A percentile compares a stretch with the other conserved stretches of the same genome.
phyloP scores from a whole-genome alignment of 208 protist species.

The Leishmania guyanensis region DNA sequence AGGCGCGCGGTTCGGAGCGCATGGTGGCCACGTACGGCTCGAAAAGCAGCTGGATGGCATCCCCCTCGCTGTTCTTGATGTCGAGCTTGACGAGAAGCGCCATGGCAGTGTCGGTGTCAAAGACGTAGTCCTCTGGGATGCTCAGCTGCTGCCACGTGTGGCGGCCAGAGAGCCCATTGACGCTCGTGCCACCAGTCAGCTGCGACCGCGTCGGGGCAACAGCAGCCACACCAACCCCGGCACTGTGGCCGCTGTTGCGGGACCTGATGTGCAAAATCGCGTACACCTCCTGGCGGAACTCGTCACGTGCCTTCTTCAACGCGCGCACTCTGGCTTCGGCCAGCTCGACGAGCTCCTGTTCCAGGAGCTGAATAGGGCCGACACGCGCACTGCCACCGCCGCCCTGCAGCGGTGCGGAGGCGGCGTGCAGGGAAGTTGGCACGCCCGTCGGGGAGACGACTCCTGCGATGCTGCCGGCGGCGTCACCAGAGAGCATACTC shows the following conservation, averaged over 20 bases:
- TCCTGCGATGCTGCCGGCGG: background rate
- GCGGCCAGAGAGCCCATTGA: background rate
- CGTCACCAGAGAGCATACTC: slow-evolving; percentile 6
- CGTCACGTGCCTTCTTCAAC: slow-evolving; percentile 25
- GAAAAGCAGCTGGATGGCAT: slow-evolving; percentile 48
- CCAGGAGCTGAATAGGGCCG: slow-evolving; percentile 30
- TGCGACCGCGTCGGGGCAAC: background rate
- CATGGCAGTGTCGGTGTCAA: slow-evolving; percentile 36
- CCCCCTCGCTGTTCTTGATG: slow-evolving; percentile 31
- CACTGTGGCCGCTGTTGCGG: background rate
- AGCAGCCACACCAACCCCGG: background rate
- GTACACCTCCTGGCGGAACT: slow-evolving; percentile 28
- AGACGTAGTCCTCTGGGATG: slow-evolving; percentile 33
- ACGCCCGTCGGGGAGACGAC: background rate
- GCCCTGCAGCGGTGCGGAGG: background rate
- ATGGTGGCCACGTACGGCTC: slow-evolving; percentile 56
- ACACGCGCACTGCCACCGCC: background rate
- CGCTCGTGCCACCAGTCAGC: too few species aligned
- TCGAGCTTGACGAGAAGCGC: slow-evolving; percentile 33
- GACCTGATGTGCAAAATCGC: slow-evolving; percentile 9
- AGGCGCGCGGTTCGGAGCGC: slow-evolving; percentile 59
- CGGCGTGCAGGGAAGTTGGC: background rate
- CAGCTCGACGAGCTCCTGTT: slow-evolving; percentile 41
- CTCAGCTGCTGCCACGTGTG: slow-evolving; percentile 27
- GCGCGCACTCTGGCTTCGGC: slow-evolving; percentile 27